Conservation (phyloP, 257 asterid genomes). For the Osmanthus fragrans region DNA sequence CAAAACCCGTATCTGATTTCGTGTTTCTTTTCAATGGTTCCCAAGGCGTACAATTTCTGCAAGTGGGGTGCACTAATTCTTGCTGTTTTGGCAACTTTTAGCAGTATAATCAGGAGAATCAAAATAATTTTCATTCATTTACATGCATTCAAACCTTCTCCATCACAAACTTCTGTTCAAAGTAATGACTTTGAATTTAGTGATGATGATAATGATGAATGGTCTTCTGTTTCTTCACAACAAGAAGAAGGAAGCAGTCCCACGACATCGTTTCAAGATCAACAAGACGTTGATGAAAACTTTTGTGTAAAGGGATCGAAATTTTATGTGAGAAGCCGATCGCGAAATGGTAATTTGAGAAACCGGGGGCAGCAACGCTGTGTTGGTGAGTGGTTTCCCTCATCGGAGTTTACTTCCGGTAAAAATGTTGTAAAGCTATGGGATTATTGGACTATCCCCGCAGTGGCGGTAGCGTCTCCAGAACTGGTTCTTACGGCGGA, state of each 20-base stretch:
- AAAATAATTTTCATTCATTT: constrained; percentile 51
- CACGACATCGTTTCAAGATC: constrained; percentile 36
- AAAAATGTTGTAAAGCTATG: constrained; percentile 77
- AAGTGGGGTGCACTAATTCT: constrained; percentile 86
- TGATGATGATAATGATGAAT: constrained; percentile 46
- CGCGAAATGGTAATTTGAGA: constrained; percentile 38
- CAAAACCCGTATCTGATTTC: constrained; percentile 58
- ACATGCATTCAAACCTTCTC: constrained; percentile 45
- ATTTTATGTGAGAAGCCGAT: constrained; percentile 16
- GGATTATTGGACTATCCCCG: constrained; percentile 50
- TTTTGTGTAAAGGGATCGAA: constrained; percentile 50
- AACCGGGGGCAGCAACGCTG: constrained; percentile 33
- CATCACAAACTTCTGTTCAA: constrained; percentile 19
- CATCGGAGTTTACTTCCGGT: constrained; percentile 55
- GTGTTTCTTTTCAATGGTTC: constrained; percentile 35
- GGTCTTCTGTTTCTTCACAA: constrained; percentile 40
- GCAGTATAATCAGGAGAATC: constrained; percentile 50
- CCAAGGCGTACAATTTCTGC: constrained; percentile 56
- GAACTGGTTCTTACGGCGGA: constrained; percentile 47
- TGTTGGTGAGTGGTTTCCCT: constrained; percentile 28
- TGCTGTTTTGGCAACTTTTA: constrained; percentile 65
- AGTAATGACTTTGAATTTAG: constrained; percentile 45
- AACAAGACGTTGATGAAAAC: constrained; percentile 37
- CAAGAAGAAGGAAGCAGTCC: constrained; percentile 27
- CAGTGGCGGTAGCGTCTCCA: constrained; percentile 22